Percentiles rank a stretch among this genome's conserved stretches.
phyloP scores from a whole-genome alignment of 768 basidiomycete species.

The Lactarius pseudohatsudake region DNA sequence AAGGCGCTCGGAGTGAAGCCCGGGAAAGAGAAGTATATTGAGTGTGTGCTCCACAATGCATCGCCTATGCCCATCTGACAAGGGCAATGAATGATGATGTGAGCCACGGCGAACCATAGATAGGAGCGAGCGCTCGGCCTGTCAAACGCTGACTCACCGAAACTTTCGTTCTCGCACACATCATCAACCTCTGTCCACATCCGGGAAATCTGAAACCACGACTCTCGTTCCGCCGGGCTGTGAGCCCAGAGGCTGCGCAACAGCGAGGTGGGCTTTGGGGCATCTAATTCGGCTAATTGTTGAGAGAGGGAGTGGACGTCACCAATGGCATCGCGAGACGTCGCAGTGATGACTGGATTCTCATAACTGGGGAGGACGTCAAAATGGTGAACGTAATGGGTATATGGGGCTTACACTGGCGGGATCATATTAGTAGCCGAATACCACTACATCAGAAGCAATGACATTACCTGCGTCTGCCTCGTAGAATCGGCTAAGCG shows the following conservation, averaged over 20 bases:
- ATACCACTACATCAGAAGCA: constrained; percentile 11
- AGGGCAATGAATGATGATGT: constrained; percentile 2
- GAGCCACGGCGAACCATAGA: background rate
- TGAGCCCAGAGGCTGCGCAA: constrained; percentile 51
- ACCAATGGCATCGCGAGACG: constrained; percentile 66
- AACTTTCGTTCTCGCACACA: constrained; percentile 75
- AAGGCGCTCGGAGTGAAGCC: constrained; percentile 47
- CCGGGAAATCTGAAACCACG: constrained; percentile 62
- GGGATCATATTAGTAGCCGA: constrained; percentile 19
- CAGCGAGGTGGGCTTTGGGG: constrained; percentile 66
- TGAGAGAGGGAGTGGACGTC: constrained; percentile 67
- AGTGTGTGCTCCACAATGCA: constrained; percentile 79
- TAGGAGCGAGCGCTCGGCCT: background rate
- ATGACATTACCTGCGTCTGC: constrained; percentile 58
- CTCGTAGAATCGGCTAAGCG: constrained; percentile 67
- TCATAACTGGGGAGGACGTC: constrained; percentile 56
- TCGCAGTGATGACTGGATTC: constrained; percentile 76
- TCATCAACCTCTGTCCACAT: constrained; percentile 77
- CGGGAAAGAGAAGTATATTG: constrained; percentile 73
- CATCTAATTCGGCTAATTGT: constrained; percentile 58
- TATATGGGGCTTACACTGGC: constrained; percentile 27
- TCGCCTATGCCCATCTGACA: constrained; percentile 67
- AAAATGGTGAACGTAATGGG: constrained; percentile 41
- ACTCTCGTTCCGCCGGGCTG: constrained; percentile 36
- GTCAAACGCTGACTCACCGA: constrained; percentile 48